Base-by-base conservation (phyloP, 352 stramenopile species). In the Phytophthora pluvialis region DNA sequence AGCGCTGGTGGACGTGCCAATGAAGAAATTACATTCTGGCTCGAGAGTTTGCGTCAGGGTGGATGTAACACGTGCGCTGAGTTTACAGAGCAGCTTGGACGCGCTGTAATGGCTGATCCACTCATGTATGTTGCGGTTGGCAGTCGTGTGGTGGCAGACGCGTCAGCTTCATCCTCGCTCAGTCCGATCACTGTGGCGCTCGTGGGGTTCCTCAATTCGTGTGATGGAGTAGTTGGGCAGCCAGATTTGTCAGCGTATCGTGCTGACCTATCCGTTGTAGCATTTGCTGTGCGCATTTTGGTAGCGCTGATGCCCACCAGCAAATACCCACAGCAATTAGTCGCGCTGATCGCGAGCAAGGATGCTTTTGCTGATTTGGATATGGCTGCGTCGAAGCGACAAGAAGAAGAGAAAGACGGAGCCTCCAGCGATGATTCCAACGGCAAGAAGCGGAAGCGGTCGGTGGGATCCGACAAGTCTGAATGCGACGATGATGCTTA, bases 11-110 rank as follows among this genome's bases (percentile, higher is more conserved):
- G 74, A 31, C 64, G 64, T 63, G 66, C 74, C 9, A 63, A 44
- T 5, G 80, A 89, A 67, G 81, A 91, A 62, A 83, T 91, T 28
- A 42, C 25, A 5, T 74, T 91, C 4, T 94, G 83, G 86, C 68
- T 93, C 5, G 78, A 91, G 33, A 83, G 75, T 67, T 55, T 94
- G 56, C 50, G 64, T 5, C 62, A 72, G 5, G 62, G 75, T 35
- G 80, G 78, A 9, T 43, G 51, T 28, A 56, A 54, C 28, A 33
- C 18, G 1, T 88, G 80, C 48, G 80, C 72, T 15, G 44, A 54
- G 13, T 90, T 91, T 52, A 64, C 72, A 5, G 81, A 91, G 28
- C 39, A 67, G 28, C 47, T 91, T 5, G 57, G 78, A 28, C 75
- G 80, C 47, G 59, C 48, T 28, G 78, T 86, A 28, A 65, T 81